Evolutionary conservation across 164 flowering plant species (phyloP).

Genomic region (Vitis rupestris): DNA sequence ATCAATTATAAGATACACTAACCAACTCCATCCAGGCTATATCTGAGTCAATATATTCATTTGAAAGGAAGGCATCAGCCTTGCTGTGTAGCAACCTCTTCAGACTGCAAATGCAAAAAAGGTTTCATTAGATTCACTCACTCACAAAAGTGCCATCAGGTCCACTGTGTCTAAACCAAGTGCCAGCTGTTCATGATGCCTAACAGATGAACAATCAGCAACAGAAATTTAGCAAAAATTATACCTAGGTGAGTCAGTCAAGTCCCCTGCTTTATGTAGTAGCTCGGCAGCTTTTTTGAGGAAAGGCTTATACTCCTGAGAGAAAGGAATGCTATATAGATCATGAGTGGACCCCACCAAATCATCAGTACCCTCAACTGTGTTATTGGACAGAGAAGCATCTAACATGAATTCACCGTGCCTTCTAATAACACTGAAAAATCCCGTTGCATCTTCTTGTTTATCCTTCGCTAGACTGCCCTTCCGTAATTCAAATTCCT

Average conservation of each 20-base stretch:
- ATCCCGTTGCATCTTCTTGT: conserved; percentile 62
- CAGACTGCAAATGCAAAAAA: conserved; percentile 53
- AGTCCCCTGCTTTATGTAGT: conserved; percentile 79
- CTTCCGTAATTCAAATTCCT: conserved; percentile 93
- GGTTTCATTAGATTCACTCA: background rate
- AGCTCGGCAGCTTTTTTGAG: conserved; percentile 71
- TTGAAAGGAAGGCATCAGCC: conserved; percentile 89
- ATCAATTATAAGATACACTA: conserved; percentile 21
- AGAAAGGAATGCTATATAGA: conserved; percentile 66
- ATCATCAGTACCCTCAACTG: conserved; percentile 12
- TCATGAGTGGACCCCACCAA: conserved; percentile 30
- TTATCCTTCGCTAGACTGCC: conserved; percentile 49
- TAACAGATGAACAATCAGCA: background rate
- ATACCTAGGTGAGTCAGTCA: conserved; percentile 74
- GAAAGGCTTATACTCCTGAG: conserved; percentile 52
- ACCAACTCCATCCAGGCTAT: conserved; percentile 99
- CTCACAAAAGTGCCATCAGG: too few species aligned
- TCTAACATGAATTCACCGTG: conserved; percentile 48
- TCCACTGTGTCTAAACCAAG: too few species aligned
- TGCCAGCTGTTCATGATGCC: background rate
- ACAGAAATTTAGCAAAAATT: background rate
- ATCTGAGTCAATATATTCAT: conserved; percentile 93
- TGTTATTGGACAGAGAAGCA: conserved; percentile 16
- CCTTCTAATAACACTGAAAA: conserved; percentile 78
- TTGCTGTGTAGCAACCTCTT: conserved; percentile 75